These are phyloP conservation scores for Hymenoscyphus infarciens DNA, from an alignment of 2,329 filamentous ascomycete genomes.

Conservation along the genomic window DNA sequence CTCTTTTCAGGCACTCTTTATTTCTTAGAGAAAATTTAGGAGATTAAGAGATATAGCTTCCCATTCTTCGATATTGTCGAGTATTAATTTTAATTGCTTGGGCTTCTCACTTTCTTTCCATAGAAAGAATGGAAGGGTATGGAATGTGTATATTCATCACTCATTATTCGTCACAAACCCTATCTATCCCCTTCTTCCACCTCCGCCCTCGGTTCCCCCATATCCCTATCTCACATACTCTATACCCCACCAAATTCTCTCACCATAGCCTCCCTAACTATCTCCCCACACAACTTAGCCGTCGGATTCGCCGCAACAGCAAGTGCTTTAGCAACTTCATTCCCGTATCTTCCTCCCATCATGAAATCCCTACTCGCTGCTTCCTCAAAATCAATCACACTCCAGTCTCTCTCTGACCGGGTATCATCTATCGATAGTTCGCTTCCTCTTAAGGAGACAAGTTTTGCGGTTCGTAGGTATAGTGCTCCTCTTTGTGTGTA, in stretches of 20 bases:
- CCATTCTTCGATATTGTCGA: too few species aligned
- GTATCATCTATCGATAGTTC: constrained; percentile 32
- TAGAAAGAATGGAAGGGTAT: too few species aligned
- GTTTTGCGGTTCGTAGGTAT: constrained; percentile 55
- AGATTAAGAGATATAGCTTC: too few species aligned
- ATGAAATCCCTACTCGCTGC: constrained; percentile 61
- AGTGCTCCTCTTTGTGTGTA: constrained; percentile 69
- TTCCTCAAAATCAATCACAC: constrained; percentile 55
- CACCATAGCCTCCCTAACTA: constrained; percentile 66
- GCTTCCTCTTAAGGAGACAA: constrained; percentile 25
- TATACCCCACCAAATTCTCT: constrained; percentile 52
- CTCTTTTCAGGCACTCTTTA: too few species aligned
- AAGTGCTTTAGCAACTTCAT: constrained; percentile 60
- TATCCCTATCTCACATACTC: neutral
- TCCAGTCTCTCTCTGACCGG: constrained; percentile 44
- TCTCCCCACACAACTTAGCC: constrained; percentile 66
- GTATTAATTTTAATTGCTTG: too few species aligned
- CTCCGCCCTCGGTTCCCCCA: too few species aligned
- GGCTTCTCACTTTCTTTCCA: too few species aligned
- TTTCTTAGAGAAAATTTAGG: too few species aligned
- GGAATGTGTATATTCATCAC: too few species aligned
- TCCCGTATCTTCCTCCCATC: constrained; percentile 62
- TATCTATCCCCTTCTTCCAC: too few species aligned
- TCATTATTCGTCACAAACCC: too few species aligned
- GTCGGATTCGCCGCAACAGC: constrained; percentile 65